A percentile compares a stretch with the other conserved stretches of the same genome.
Evolutionary conservation across 805 yeast genomes (phyloP).

Genomic region (Candida maltosa): DNA sequence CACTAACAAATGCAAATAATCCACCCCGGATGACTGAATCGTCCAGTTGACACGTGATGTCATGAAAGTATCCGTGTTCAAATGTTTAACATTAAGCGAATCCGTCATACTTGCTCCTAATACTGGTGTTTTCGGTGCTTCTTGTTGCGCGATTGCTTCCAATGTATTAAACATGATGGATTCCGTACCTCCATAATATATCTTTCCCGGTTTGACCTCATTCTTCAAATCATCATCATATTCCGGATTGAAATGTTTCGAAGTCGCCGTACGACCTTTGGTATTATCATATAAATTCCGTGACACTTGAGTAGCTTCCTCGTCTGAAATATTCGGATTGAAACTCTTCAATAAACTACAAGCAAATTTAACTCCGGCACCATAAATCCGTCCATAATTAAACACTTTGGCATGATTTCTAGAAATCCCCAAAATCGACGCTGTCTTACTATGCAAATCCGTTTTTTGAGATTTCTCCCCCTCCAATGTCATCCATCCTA

Average conservation of each 20-base stretch:
- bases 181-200: constrained; percentile 90
- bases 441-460: constrained; percentile 92
- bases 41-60: constrained; percentile 97
- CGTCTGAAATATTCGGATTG: constrained; percentile 65
- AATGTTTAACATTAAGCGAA: constrained; percentile 66
- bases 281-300: constrained; percentile 70
- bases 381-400: constrained; percentile 95
- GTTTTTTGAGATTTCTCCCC: constrained; percentile 91
- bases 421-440: constrained; percentile 80
- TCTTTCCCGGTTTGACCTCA: constrained; percentile 13
- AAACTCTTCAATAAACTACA: constrained; percentile 78
- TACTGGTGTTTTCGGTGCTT: constrained; percentile 83
- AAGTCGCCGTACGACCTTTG: constrained; percentile 52
- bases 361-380: constrained; percentile 94
- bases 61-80: constrained; percentile 62
- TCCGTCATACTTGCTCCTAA: constrained; percentile 90
- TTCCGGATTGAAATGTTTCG: not conserved
- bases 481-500: constrained; percentile 99
- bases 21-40: constrained; percentile 97
- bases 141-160: constrained; percentile 82
- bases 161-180: constrained; percentile 85
- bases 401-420: constrained; percentile 92
- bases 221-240: too few relatives aligned
- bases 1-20: constrained; percentile 80
- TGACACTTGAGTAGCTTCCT: constrained; percentile 66